Evolutionary conservation across 1,284 basidiomycete species (phyloP).

Genomic region (Rhizoctonia solani): DNA sequence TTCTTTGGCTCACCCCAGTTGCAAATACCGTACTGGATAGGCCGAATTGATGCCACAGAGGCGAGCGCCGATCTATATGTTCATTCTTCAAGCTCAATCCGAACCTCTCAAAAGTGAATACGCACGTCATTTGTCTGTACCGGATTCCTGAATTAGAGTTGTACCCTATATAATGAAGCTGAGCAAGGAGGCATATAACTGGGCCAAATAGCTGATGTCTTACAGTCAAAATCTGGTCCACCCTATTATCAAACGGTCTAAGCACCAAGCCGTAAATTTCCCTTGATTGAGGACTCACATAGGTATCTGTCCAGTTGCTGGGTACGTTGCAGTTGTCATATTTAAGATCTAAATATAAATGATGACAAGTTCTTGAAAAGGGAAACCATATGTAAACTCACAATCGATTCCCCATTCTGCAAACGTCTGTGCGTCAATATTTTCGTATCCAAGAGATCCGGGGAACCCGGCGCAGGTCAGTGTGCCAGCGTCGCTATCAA

Average conservation of each 20-base stretch:
- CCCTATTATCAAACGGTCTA: not conserved
- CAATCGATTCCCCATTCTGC: slow-evolving; percentile 59
- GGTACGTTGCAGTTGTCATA: slow-evolving; percentile 64
- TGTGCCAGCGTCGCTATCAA: slow-evolving; percentile 57
- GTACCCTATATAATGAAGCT: slow-evolving; percentile 43
- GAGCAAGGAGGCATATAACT: not conserved
- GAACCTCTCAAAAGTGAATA: slow-evolving; percentile 12
- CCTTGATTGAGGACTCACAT: slow-evolving; percentile 43
- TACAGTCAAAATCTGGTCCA: slow-evolving; percentile 44
- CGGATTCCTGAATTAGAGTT: slow-evolving; percentile 61
- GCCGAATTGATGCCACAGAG: slow-evolving; percentile 42
- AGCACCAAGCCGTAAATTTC: not conserved
- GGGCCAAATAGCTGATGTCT: not conserved
- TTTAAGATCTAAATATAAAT: slow-evolving; percentile 51
- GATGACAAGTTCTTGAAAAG: not conserved
- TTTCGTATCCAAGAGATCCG: slow-evolving; percentile 56
- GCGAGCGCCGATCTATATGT: slow-evolving; percentile 1
- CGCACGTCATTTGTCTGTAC: slow-evolving; percentile 59
- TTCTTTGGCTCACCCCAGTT: slow-evolving; percentile 53
- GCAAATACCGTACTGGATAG: slow-evolving; percentile 56
- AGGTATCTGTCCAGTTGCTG: slow-evolving; percentile 54
- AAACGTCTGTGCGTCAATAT: slow-evolving; percentile 56
- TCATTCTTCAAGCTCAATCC: not conserved
- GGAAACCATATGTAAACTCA: slow-evolving; percentile 37
- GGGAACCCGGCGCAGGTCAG: slow-evolving; percentile 58